phyloP scores from a whole-genome alignment of 1,284 basidiomycete species.

The Papiliotrema flavescens region DNA sequence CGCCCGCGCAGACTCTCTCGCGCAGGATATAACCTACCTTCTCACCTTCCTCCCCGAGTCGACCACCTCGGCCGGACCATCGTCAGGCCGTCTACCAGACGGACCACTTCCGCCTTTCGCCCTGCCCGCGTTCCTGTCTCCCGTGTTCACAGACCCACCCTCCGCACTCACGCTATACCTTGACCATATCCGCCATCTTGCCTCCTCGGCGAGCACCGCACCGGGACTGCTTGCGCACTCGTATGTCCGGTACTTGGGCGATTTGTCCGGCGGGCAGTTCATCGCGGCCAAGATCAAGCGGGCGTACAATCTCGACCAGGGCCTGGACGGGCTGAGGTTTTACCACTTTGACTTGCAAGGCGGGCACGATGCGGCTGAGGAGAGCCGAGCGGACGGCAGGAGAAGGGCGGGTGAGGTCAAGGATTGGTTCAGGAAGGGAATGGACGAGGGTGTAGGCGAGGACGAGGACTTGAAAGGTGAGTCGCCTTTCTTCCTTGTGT shows the following conservation, averaged over 20 bases:
- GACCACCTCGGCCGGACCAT: conserved; percentile 47
- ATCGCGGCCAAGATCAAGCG: conserved; percentile 63
- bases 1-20: conserved; percentile 58
- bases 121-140: conserved; percentile 45
- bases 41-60: conserved; percentile 47
- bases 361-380: conserved; percentile 48
- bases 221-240: conserved; percentile 69
- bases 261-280: conserved; percentile 75
- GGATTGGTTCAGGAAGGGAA: conserved; percentile 68
- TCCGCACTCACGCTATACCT: conserved; percentile 57
- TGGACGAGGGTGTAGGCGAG: conserved; percentile 61
- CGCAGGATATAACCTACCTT: conserved; percentile 65
- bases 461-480: conserved; percentile 57
- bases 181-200: conserved; percentile 52
- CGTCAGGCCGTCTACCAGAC: conserved; percentile 22
- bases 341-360: conserved; percentile 64
- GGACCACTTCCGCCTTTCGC: conserved; percentile 58
- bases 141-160: conserved; percentile 53
- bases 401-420: conserved; percentile 64
- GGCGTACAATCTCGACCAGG: conserved; percentile 59
- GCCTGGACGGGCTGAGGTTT: conserved; percentile 59
- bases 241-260: conserved; percentile 81
- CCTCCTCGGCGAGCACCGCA: conserved; percentile 53
- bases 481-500: conserved; percentile 13
- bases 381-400: conserved; percentile 45